Conservation (phyloP, 306 rosid species). For the Acacia acuminata region DNA sequence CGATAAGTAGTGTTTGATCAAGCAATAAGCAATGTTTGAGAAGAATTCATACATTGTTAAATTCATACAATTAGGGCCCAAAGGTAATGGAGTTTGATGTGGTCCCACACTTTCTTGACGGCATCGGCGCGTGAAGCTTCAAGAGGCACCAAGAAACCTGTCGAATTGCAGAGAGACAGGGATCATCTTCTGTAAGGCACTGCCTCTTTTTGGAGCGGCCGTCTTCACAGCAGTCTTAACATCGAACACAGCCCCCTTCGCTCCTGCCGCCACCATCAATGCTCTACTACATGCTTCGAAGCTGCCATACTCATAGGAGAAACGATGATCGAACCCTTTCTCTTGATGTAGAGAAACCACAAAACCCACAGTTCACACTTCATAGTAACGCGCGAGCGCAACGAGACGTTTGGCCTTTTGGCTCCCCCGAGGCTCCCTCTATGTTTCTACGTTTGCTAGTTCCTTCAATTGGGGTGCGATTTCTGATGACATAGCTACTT, state of each 20-base stretch:
- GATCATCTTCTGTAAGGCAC: conserved; percentile 45
- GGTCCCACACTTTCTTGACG: conserved; percentile 47
- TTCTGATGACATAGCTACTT: too few species aligned
- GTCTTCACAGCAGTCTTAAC: conserved; percentile 23
- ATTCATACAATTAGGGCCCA: too few species aligned
- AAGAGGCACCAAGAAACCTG: conserved; percentile 37
- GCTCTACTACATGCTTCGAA: conserved; percentile 39
- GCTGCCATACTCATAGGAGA: conserved; percentile 33
- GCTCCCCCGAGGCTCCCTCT: neutral
- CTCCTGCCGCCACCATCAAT: conserved; percentile 30
- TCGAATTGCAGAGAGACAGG: conserved; percentile 52
- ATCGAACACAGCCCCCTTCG: conserved; percentile 14
- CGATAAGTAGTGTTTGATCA: too few species aligned
- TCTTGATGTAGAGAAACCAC: neutral
- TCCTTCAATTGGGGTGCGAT: too few species aligned
- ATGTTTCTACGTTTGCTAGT: too few species aligned
- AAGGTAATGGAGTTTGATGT: conserved; percentile 48
- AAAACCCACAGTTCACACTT: neutral
- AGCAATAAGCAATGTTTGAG: too few species aligned
- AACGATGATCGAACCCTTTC: neutral
- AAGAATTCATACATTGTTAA: too few species aligned
- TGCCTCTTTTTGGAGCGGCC: neutral
- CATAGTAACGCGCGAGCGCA: neutral
- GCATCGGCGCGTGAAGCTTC: conserved; percentile 38
- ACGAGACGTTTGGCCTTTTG: neutral